Evolutionary conservation across 805 yeast species (phyloP), one percentile per base, ranked within the genome.

Genomic region (Cyberlindnera americana): DNA sequence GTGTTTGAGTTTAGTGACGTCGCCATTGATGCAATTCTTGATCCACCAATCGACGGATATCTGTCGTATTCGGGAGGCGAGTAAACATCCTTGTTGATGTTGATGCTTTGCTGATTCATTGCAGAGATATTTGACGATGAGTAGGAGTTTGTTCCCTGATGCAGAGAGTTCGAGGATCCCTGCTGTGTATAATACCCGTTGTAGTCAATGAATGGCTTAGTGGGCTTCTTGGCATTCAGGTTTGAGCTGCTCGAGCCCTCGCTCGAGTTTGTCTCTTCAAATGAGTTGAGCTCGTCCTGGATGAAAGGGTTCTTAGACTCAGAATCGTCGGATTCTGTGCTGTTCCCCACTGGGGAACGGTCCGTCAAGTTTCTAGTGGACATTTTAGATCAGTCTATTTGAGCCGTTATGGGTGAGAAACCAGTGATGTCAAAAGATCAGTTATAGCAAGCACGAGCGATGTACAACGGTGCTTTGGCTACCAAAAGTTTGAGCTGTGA

Each of bases 21-120:
- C 11, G 78, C 70, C 60, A 68, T 60, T 4, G 86, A 78, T 4
- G 75, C 72, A 3, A 75, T 77, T 47, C 84, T 67, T 13, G 82
- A 74, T 3, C 77, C 74, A 13, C 67, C 62, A 46, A 78, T 66
- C 19, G 77, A 69, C 5, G 91, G 90, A 53, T 82, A 83, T 50
- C 89, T 67, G 58, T 81, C 87, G 51, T 66, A 81, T 40, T 75
- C 83, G 1, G 77, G 67, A 4, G 86, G 82, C 3, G 68, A 56
- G 43, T 53, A 49, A 21, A 59, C 57, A 25, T 48, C 62, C 33
- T 39, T 48, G 28, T 40, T 38, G 8, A 38, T 26, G 29, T 36
- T 41, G 19, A 38, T 18, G 15, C 30, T 42, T 12, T 37, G 33
- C n/a, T 37, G 47, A 18, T 39, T 50, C 28, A 48, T 5, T 1